phyloP scores from a whole-genome alignment of 148 eudicot genomes.

The Dysphania ambrosioides region DNA sequence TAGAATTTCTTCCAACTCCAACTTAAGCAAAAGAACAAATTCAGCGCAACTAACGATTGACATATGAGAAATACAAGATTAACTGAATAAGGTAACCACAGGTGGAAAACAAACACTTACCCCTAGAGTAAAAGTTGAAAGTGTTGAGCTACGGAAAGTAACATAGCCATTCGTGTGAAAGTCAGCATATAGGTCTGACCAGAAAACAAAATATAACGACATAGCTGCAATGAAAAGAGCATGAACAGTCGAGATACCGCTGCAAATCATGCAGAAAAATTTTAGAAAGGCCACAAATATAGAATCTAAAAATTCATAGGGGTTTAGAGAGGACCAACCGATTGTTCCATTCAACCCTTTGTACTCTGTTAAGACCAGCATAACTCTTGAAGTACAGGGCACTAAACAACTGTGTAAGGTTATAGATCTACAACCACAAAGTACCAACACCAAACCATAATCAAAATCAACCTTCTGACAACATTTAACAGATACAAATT shows the following conservation, averaged over 20 bases:
- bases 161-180: slow-evolving; percentile 38
- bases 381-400: slow-evolving; percentile 68
- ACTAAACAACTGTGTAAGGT: slow-evolving; percentile 69
- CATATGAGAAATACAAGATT: neutral
- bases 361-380: slow-evolving; percentile 66
- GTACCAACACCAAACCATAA: slow-evolving; percentile 10
- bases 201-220: slow-evolving; percentile 89
- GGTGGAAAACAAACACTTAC: slow-evolving; percentile 44
- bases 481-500: neutral
- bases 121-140: slow-evolving; percentile 81
- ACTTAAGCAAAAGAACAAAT: neutral
- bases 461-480: slow-evolving; percentile 9
- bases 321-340: slow-evolving; percentile 45
- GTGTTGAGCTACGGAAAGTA: slow-evolving; percentile 71
- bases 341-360: slow-evolving; percentile 86
- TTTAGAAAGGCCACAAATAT: neutral
- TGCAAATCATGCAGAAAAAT: slow-evolving; percentile 35
- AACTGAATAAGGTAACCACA: neutral
- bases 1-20: neutral
- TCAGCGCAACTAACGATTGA: neutral
- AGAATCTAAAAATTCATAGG: neutral
- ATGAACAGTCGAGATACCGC: slow-evolving; percentile 84
- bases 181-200: slow-evolving; percentile 90
- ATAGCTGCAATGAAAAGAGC: slow-evolving; percentile 76
- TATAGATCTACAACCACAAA: slow-evolving; percentile 55